Evolutionary conservation across 345 rosid genomes (phyloP).

Genomic region (Arabis alpina): DNA sequence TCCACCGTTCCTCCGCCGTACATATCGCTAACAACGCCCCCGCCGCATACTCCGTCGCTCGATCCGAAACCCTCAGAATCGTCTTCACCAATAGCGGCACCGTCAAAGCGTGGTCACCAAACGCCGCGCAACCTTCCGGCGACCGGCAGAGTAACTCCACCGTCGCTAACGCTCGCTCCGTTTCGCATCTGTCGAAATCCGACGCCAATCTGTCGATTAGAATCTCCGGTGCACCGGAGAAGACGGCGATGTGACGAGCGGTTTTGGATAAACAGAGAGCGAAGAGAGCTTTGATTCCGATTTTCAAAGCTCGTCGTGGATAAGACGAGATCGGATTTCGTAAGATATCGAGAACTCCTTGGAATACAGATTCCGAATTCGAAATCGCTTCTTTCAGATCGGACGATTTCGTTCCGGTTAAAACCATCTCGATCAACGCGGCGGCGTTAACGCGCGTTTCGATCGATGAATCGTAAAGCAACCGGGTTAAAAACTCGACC

Average conservation of each 20-base stretch:
- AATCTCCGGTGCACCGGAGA: slow-evolving; percentile 72
- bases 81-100: slow-evolving; percentile 77
- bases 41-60: slow-evolving; percentile 93
- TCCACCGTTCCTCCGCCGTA: slow-evolving; percentile 65
- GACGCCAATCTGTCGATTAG: slow-evolving; percentile 65
- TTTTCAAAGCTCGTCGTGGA: slow-evolving; percentile 62
- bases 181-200: slow-evolving; percentile 77
- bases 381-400: slow-evolving; percentile 62
- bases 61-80: slow-evolving; percentile 75
- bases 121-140: slow-evolving; percentile 68
- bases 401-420: slow-evolving; percentile 63
- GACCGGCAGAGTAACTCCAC: slow-evolving; percentile 78
- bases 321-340: slow-evolving; percentile 50
- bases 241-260: slow-evolving; percentile 68
- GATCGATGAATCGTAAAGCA: slow-evolving; percentile 59
- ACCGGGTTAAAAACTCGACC: slow-evolving; percentile 49
- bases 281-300: slow-evolving; percentile 72
- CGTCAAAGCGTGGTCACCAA: slow-evolving; percentile 69
- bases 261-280: slow-evolving; percentile 73
- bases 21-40: slow-evolving; percentile 81
- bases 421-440: slow-evolving; percentile 66
- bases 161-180: slow-evolving; percentile 83
- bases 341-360: slow-evolving; percentile 70
- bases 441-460: slow-evolving; percentile 84
- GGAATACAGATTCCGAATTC: slow-evolving; percentile 55